Conservation (phyloP, 202 grass and related monocot species). For the Miscanthus sacchariflorus region DNA sequence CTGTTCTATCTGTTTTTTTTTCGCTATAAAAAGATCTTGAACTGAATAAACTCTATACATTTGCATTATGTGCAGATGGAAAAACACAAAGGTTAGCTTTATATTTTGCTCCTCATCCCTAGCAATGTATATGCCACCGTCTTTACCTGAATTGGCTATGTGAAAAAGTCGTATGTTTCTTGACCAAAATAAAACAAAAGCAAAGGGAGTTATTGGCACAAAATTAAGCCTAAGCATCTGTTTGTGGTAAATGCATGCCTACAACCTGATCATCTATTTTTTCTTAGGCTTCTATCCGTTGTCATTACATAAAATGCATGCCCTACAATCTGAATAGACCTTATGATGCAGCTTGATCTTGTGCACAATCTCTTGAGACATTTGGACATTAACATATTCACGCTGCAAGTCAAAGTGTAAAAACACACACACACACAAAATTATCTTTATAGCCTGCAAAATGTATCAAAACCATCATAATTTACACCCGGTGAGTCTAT, state of each 20-base stretch:
- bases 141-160: background rate
- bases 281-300: background rate
- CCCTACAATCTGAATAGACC: background rate
- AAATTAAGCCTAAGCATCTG: background rate
- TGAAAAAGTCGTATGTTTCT: background rate
- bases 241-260: slow-evolving; percentile 1
- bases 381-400: slow-evolving; percentile 23
- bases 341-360: slow-evolving; percentile 12
- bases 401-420: background rate
- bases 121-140: background rate
- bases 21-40: background rate
- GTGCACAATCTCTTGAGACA: background rate
- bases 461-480: background rate
- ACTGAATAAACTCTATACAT: background rate
- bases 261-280: background rate
- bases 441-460: background rate
- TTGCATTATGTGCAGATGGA: background rate
- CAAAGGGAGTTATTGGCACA: background rate
- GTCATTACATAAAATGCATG: slow-evolving; percentile 14
- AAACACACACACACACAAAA: background rate
- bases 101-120: slow-evolving; percentile 1
- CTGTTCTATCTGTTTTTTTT: background rate
- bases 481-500: background rate
- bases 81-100: background rate
- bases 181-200: slow-evolving; percentile 15